Evolutionary conservation across 129 eudicot genomes (phyloP).

Genomic region (Heracleum sosnowskyi): DNA sequence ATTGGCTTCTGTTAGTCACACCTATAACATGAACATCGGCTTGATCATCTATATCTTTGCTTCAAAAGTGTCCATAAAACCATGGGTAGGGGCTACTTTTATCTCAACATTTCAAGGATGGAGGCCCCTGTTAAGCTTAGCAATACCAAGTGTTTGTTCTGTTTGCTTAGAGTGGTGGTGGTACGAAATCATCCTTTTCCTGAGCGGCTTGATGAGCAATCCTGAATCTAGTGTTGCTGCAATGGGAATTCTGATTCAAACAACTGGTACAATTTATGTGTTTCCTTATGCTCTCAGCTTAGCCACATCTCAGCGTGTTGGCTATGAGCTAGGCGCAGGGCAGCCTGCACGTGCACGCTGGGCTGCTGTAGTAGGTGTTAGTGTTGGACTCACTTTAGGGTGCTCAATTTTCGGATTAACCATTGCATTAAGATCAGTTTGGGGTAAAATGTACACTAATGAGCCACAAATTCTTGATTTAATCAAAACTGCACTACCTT

Average conservation of each 20-base stretch:
- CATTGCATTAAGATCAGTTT: slow-evolving; percentile 28
- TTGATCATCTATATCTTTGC: slow-evolving; percentile 41
- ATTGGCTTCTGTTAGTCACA: slow-evolving; percentile 50
- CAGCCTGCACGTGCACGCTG: slow-evolving; percentile 46
- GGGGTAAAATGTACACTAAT: slow-evolving; percentile 67
- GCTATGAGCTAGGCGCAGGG: slow-evolving; percentile 74
- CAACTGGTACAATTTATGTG: slow-evolving; percentile 53
- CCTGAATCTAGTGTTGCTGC: slow-evolving; percentile 79
- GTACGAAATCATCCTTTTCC: slow-evolving; percentile 71
- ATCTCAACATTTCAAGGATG: slow-evolving; percentile 56
- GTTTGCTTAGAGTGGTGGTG: slow-evolving; percentile 98
- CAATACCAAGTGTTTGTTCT: slow-evolving; percentile 54
- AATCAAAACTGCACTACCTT: slow-evolving; percentile 48
- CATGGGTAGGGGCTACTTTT: slow-evolving; percentile 51
- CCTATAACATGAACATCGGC: slow-evolving; percentile 64
- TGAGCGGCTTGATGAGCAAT: slow-evolving; percentile 58
- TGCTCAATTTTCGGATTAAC: slow-evolving; percentile 36
- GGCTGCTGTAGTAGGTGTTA: slow-evolving; percentile 39
- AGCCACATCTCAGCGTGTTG: slow-evolving; percentile 72
- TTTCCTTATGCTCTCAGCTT: slow-evolving; percentile 58
- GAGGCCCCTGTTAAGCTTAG: slow-evolving; percentile 57
- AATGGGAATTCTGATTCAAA: slow-evolving; percentile 72
- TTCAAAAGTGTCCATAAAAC: slow-evolving; percentile 52
- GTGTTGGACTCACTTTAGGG: slow-evolving; percentile 39
- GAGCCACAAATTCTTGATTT: slow-evolving; percentile 45